Percentiles rank a stretch among this genome's conserved stretches.
phyloP scores from a whole-genome alignment of 73 alveolate genomes.

The Blepharisma stoltei region DNA sequence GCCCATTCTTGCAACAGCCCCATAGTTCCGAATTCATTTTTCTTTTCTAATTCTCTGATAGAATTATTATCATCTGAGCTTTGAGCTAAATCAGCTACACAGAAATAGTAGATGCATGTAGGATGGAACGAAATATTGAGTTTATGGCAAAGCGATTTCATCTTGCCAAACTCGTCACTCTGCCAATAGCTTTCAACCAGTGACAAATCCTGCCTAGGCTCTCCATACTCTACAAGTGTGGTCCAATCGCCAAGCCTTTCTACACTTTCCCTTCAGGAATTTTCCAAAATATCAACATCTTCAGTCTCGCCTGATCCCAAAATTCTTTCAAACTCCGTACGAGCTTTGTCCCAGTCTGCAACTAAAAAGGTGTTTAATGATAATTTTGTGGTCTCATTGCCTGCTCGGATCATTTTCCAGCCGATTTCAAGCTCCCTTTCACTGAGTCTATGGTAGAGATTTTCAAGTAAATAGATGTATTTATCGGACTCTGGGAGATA shows the following conservation, averaged over 20 bases:
- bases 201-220: background rate
- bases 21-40: background rate
- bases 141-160: background rate
- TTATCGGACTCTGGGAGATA: background rate
- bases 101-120: background rate
- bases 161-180: background rate
- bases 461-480: background rate
- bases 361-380: background rate
- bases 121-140: slow-evolving; percentile 28
- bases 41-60: slow-evolving; percentile 1
- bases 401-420: background rate
- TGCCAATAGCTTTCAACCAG: slow-evolving; percentile 17
- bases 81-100: background rate
- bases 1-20: background rate
- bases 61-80: background rate
- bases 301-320: background rate
- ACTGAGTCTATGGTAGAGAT: background rate
- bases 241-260: slow-evolving; percentile 25
- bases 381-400: background rate
- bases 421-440: slow-evolving; percentile 9
- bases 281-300: slow-evolving; percentile 1
- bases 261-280: slow-evolving; percentile 1
- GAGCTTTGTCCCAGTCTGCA: background rate
- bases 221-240: background rate
- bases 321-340: background rate